phyloP scores from a whole-genome alignment of 352 stramenopile genomes.

The Phytophthora tubulina region DNA sequence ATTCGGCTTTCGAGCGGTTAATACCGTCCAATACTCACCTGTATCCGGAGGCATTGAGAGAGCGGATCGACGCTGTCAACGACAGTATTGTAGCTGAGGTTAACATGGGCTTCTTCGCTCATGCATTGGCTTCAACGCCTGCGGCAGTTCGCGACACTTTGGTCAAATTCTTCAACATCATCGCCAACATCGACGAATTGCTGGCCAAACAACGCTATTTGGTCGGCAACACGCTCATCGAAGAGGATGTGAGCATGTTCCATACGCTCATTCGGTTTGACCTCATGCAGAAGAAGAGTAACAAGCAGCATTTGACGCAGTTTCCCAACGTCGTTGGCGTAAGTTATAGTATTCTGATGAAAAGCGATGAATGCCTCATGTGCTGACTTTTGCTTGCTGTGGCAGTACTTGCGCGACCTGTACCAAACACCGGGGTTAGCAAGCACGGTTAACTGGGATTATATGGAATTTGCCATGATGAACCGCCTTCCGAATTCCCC shows the following conservation, averaged over 20 bases:
- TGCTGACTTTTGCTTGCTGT: no score
- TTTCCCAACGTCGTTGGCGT: conserved; percentile 30
- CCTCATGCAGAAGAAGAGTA: conserved; percentile 20
- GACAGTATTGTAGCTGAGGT: conserved; percentile 67
- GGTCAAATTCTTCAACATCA: background rate
- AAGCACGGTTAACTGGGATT: no score
- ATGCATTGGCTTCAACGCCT: conserved; percentile 28
- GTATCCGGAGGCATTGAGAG: no score
- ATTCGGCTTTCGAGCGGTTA: no score
- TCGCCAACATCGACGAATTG: conserved; percentile 46
- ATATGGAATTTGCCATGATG: no score
- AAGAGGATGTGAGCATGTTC: conserved; percentile 52
- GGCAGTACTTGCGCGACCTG: no score
- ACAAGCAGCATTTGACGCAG: conserved; percentile 60
- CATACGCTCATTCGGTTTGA: conserved; percentile 44
- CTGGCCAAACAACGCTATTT: conserved; percentile 29
- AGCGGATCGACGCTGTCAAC: conserved; percentile 39
- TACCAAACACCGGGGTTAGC: conserved; percentile 54
- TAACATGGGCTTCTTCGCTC: conserved; percentile 40
- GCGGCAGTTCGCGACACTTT: conserved; percentile 48
- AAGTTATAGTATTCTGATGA: no score
- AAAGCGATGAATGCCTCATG: no score
- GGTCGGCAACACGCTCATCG: background rate
- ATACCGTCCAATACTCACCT: no score
- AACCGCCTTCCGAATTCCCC: no score